Percentiles rank a stretch among this genome's conserved stretches.
Conservation (phyloP, 1,284 basidiomycete species). For the Apiotrichum domesticum region DNA sequence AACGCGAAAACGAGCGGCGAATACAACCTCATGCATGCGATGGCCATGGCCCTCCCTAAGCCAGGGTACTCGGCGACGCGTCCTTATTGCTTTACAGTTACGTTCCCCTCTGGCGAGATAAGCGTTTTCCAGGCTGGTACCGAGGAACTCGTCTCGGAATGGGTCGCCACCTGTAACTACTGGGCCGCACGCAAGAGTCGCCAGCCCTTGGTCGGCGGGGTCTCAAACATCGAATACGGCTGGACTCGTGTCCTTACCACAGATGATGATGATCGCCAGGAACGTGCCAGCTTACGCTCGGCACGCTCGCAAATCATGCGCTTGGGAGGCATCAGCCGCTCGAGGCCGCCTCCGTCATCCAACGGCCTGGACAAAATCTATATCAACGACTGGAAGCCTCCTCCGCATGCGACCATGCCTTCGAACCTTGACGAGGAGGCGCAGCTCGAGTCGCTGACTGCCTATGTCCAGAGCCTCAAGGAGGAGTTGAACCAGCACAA, state of each 20-base stretch:
- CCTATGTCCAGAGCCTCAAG: conserved; percentile 70
- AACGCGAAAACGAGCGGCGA: conserved; percentile 79
- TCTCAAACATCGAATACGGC: conserved; percentile 98
- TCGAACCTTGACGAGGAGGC: conserved; percentile 86
- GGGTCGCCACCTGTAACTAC: conserved; percentile 98
- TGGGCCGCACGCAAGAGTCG: conserved; percentile 93
- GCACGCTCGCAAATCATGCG: conserved; percentile 9
- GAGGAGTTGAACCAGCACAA: conserved; percentile 77
- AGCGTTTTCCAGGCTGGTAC: conserved; percentile 98
- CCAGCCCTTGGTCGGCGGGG: conserved; percentile 87
- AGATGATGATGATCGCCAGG: conserved; percentile 4
- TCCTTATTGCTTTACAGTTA: conserved; percentile 93
- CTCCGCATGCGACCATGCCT: conserved; percentile 70
- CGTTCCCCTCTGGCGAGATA: conserved; percentile 76
- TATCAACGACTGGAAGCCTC: conserved; percentile 92
- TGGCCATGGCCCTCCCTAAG: conserved; percentile 76
- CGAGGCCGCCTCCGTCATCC: conserved; percentile 46
- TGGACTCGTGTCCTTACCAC: conserved; percentile 63
- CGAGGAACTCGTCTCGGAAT: conserved; percentile 93
- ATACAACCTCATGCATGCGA: conserved; percentile 75
- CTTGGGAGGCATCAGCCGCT: conserved; percentile 11
- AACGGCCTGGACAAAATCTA: conserved; percentile 58
- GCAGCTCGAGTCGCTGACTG: conserved; percentile 77
- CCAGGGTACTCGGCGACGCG: conserved; percentile 85
- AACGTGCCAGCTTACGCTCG: conserved; percentile 3